Base-by-base conservation (phyloP, 1,284 basidiomycete genomes). In the Cutaneotrichosporon mucoides region DNA sequence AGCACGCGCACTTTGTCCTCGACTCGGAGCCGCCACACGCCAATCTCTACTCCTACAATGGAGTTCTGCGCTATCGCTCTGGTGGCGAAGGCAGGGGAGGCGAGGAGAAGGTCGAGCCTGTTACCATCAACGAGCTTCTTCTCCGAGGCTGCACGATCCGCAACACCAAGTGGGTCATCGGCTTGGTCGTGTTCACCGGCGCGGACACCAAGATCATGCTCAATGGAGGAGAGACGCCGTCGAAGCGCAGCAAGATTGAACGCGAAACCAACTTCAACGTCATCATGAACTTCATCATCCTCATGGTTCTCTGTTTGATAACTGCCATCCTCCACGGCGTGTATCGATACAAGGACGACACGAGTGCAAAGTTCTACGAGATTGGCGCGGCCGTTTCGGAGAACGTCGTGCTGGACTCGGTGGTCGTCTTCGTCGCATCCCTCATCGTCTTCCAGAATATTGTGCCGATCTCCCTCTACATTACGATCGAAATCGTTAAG, bases 201-300 rank as follows among this genome's bases (percentile, higher is more conserved):
- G 84, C 86, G 3, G 94, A 99, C 79, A 94, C 94, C 54, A 99
- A 98, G 84, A 98, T 98, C 73, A 95, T 98, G 89, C 80, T 97
- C 66, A 99, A 98, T 70, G 90, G 90, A 42, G 92, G 92, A 33
- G 88, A 87, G 13, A 93, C 91, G 0, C 91, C 91, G 0, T 75
- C 90, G 15, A 98, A 98, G 73, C 88, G 91, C 57, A 89, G 88
- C 70, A 97, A 96, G 82, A 96, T 98, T 72, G 93, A 97, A 80
- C 89, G 87, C 79, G 94, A 98, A 82, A 98, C 95, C 24, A 63
- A 63, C 58, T 61, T 64, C 83, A 97, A 97, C 73, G 94, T 98
- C 66, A 81, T 94, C 56, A 90, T 95, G 81, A 98, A 98, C 79
- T 97, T 98, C 72, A 79, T 84, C 56, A 79, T 97, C 59, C 81